Evolutionary conservation across 1,284 basidiomycete species (phyloP).

Genomic region (Cryptococcus jaspeensis): DNA sequence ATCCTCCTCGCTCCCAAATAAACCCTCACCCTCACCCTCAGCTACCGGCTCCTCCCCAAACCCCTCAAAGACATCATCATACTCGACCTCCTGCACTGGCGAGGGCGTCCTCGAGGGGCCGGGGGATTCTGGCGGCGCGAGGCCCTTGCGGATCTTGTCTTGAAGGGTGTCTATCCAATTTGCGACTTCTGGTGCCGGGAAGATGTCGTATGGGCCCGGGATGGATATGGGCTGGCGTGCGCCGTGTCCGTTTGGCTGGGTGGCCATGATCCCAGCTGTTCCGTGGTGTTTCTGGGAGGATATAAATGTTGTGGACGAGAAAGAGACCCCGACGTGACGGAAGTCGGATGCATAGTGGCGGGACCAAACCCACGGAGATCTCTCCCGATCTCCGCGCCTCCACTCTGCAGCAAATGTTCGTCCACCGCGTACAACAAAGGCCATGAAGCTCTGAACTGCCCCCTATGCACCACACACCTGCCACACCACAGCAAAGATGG

Average conservation of each 20-base stretch:
- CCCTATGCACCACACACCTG: neutral
- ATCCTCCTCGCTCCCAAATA: conserved; percentile 5
- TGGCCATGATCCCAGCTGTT: neutral
- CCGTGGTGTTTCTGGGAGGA: neutral
- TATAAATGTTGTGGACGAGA: neutral
- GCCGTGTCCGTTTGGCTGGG: neutral
- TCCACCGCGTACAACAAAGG: neutral
- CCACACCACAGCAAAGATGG: conserved; percentile 17
- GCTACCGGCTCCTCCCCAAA: conserved; percentile 1
- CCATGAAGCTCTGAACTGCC: no score
- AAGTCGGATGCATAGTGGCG: no score
- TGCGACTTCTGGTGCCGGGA: conserved; percentile 22
- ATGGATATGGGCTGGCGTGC: no score
- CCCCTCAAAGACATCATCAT: conserved; percentile 6
- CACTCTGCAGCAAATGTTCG: neutral
- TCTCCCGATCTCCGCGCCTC: conserved; percentile 4
- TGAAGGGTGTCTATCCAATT: conserved; percentile 34
- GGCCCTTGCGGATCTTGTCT: conserved; percentile 29
- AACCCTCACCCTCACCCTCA: conserved; percentile 2
- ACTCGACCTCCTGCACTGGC: conserved; percentile 6
- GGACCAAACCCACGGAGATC: neutral
- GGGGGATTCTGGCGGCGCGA: conserved; percentile 21
- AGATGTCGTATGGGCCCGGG: conserved; percentile 29
- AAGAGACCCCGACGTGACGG: neutral
- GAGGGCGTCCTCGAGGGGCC: conserved; percentile 33